Conservation (phyloP, 2,329 filamentous ascomycete genomes). For the Chaetothyriales sp. region DNA sequence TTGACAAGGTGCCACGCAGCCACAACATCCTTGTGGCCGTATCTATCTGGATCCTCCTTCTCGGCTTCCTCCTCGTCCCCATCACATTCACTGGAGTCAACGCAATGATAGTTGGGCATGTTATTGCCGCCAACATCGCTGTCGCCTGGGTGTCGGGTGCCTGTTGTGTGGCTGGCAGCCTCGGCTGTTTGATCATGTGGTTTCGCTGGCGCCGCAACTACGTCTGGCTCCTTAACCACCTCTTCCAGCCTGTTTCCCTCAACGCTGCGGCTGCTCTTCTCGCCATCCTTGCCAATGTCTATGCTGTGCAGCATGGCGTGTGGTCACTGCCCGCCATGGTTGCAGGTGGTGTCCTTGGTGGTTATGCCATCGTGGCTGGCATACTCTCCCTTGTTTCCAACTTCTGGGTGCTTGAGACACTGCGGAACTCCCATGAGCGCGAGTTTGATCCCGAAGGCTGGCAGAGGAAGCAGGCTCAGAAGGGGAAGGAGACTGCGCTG, state of each 20-base stretch:
- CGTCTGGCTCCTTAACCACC: conserved; percentile 38
- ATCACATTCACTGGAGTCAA: conserved; percentile 36
- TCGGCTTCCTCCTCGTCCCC: conserved; percentile 39
- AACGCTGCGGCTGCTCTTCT: conserved; percentile 38
- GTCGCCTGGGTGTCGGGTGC: conserved; percentile 31
- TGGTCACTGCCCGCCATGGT: conserved; percentile 22
- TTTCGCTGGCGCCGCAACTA: conserved; percentile 34
- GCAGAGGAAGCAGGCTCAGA: neutral
- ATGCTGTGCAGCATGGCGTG: conserved; percentile 20
- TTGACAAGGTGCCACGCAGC: conserved; percentile 20
- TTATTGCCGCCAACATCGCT: conserved; percentile 25
- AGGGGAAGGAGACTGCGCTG: conserved; percentile 9
- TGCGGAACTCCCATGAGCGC: conserved; percentile 21
- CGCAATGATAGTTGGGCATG: conserved; percentile 18
- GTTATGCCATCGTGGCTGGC: conserved; percentile 12
- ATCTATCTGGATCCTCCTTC: conserved; percentile 37
- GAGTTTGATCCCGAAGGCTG: conserved; percentile 18
- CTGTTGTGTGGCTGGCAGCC: conserved; percentile 28
- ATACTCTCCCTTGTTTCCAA: conserved; percentile 24
- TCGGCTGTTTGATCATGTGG: conserved; percentile 32
- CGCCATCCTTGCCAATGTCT: conserved; percentile 36
- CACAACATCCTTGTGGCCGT: conserved; percentile 32
- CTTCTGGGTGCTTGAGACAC: conserved; percentile 21
- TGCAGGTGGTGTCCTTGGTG: conserved; percentile 16
- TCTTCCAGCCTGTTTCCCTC: conserved; percentile 30